Base-by-base conservation (phyloP, 768 basidiomycete species). In the Gelatoporia subvermispora region DNA sequence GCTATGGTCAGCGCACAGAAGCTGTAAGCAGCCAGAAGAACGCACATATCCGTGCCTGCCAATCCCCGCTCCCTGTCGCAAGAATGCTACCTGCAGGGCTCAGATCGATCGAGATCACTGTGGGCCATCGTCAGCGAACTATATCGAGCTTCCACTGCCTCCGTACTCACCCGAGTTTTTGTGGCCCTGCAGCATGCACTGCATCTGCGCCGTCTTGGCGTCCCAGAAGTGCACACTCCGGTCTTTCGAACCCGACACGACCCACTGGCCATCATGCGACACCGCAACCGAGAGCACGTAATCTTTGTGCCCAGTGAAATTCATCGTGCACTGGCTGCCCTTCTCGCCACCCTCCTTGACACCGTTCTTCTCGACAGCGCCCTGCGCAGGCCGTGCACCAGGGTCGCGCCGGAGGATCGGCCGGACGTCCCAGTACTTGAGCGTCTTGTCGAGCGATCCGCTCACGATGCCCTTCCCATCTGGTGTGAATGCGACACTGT, bases 211-310 rank as follows among this genome's bases (percentile, higher is more conserved):
- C 11, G 76, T 77, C 54, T 79, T 75, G 45, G 89, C 81, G 62
- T 94, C 90, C 85, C 89, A 92, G 64, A 95, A 93, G 65, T 94
- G 91, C 47, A 99, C 93, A 0, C 92, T 88, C 11, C 96, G 87
- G 65, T 99, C 96, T 70, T 97, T 97, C 31, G 84, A 85, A 44
- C 96, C 95, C 10, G 91, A 93, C 10, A 96, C 94, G 57, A 98
- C 86, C 89, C 93, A 87, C 55, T 89, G 82, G 3, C 90, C 91
- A 66, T 97, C 94, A 54, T 92, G 87, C 40, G 90, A 92, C 41
- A 93, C 89, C 17, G 82, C 82, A 40, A 85, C 83, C 40, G 79
- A 80, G 43, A 87, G 72, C 50, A 87, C 85, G 50, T 85, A 87
- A 63, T 87, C 84, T 68, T 93, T 94, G 67, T 95, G 94, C 10